Percentiles rank a stretch among this genome's conserved stretches.
Evolutionary conservation across 2,329 filamentous ascomycete genomes (phyloP).

Genomic region (Aspergillus viridinutans): DNA sequence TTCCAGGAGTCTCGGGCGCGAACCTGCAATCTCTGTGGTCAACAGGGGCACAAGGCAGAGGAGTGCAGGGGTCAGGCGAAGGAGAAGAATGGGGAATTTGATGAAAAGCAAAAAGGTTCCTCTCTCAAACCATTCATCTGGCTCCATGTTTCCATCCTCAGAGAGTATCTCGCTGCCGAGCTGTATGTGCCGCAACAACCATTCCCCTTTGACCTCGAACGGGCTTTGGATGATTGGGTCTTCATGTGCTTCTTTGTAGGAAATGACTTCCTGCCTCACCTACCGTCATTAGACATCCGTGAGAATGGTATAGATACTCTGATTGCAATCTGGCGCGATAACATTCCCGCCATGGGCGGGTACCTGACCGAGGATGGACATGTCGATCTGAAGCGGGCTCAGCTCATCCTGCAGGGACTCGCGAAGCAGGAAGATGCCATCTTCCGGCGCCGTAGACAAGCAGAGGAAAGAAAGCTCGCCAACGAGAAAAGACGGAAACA

Average conservation of each 20-base stretch:
- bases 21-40: conserved; percentile 82
- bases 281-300: conserved; percentile 94
- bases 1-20: conserved; percentile 79
- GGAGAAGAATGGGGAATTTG: conserved; percentile 72
- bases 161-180: conserved; percentile 90
- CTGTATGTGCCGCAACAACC: conserved; percentile 76
- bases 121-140: conserved; percentile 92
- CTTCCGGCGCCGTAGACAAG: conserved; percentile 80
- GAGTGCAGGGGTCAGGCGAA: conserved; percentile 78
- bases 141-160: conserved; percentile 86
- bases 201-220: conserved; percentile 89
- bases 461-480: conserved; percentile 77
- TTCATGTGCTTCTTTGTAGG: conserved; percentile 99
- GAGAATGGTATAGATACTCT: conserved; percentile 96
- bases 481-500: conserved; percentile 73
- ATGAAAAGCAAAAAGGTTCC: conserved; percentile 70
- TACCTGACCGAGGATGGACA: conserved; percentile 94
- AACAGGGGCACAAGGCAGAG: conserved; percentile 83
- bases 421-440: conserved; percentile 92
- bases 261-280: conserved; percentile 95
- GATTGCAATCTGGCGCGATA: conserved; percentile 95
- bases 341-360: conserved; percentile 84
- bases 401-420: conserved; percentile 80
- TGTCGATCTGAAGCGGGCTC: conserved; percentile 80
- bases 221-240: conserved; percentile 95